Percentiles rank a stretch among this genome's conserved stretches.
Conservation (phyloP, 2,329 filamentous ascomycete species). For the Penicillium brasilianum region DNA sequence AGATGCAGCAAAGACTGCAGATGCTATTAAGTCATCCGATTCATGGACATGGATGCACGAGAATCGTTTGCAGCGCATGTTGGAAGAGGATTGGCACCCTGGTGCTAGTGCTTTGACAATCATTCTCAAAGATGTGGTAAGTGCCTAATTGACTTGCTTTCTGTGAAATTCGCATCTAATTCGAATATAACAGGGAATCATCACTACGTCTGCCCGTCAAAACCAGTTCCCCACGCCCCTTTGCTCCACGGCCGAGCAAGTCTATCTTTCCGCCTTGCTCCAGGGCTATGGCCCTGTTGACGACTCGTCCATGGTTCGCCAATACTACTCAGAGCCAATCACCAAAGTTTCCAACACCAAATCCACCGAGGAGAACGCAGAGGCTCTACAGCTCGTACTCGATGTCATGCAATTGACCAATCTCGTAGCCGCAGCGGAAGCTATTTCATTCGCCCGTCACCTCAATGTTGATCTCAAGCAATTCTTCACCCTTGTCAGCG, state of each 20-base stretch:
- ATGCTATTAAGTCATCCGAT: slow-evolving; percentile 53
- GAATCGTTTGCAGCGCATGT: slow-evolving; percentile 62
- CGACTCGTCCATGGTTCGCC: slow-evolving; percentile 61
- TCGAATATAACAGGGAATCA: slow-evolving; percentile 58
- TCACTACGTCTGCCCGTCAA: slow-evolving; percentile 67
- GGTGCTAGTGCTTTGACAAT: slow-evolving; percentile 65
- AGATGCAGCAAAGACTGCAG: slow-evolving; percentile 51
- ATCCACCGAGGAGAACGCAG: slow-evolving; percentile 38
- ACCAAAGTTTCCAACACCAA: slow-evolving; percentile 42
- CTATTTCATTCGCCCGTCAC: slow-evolving; percentile 53
- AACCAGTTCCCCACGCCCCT: slow-evolving; percentile 65
- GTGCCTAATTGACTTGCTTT: slow-evolving; percentile 13
- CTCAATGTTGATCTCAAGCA: slow-evolving; percentile 52
- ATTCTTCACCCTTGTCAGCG: slow-evolving; percentile 54
- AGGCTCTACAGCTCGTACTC: slow-evolving; percentile 48
- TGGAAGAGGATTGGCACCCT: slow-evolving; percentile 59
- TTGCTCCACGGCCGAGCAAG: slow-evolving; percentile 67
- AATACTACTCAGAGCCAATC: slow-evolving; percentile 54
- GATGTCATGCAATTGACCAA: slow-evolving; percentile 55
- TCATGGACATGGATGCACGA: slow-evolving; percentile 68
- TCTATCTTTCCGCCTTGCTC: slow-evolving; percentile 64
- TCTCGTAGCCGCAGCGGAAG: slow-evolving; percentile 56
- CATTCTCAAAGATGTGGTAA: slow-evolving; percentile 62
- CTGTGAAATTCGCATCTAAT: not conserved
- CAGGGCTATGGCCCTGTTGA: slow-evolving; percentile 62